A percentile compares a stretch with the other conserved stretches of the same genome.
Conservation (phyloP, 257 asterid species). For the Ehretia macrophylla region DNA sequence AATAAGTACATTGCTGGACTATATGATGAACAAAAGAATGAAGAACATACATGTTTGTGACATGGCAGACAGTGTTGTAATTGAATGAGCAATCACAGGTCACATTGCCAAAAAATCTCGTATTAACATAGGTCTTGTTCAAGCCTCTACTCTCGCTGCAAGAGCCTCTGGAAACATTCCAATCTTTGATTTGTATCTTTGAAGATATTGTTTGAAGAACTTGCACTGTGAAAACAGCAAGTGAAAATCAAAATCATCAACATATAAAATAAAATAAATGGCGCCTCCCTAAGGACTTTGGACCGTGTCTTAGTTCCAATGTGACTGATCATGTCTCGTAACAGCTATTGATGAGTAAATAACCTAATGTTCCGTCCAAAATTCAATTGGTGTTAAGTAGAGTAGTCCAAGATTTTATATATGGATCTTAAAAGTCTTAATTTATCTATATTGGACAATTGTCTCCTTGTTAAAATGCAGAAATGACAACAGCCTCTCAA, state of each 20-base stretch:
- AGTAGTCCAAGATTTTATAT: too few relatives aligned
- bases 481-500: too few relatives aligned
- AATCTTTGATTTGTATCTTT: constrained; percentile 46
- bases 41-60: constrained; percentile 64
- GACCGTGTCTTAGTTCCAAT: too few relatives aligned
- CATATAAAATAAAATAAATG: background rate
- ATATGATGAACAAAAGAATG: background rate
- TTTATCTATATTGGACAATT: too few relatives aligned
- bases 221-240: constrained; percentile 39
- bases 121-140: constrained; percentile 24
- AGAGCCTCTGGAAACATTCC: constrained; percentile 48
- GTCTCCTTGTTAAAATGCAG: too few relatives aligned
- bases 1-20: too few relatives aligned
- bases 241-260: background rate
- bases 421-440: too few relatives aligned
- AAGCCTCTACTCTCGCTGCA: constrained; percentile 39
- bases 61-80: constrained; percentile 56
- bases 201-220: constrained; percentile 53
- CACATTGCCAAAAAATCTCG: constrained; percentile 23
- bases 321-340: too few relatives aligned
- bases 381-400: too few relatives aligned
- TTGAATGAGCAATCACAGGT: constrained; percentile 59
- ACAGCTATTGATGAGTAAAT: too few relatives aligned
- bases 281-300: too few relatives aligned
- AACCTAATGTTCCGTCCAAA: too few relatives aligned